phyloP scores from a whole-genome alignment of 23 red algal species.

The Gracilariopsis chorda region DNA sequence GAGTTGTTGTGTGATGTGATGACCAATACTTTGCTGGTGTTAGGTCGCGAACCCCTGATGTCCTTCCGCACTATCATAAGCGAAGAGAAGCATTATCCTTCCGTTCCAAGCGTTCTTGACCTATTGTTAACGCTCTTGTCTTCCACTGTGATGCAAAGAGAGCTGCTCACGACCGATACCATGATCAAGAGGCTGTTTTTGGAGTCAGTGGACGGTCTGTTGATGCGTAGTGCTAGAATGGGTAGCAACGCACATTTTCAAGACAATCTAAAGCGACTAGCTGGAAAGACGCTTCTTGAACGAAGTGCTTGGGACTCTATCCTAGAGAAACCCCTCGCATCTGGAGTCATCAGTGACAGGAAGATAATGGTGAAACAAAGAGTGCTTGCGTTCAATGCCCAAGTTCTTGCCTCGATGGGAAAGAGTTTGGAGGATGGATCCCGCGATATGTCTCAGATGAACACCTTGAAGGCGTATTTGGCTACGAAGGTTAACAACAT shows the following conservation, averaged over 20 bases:
- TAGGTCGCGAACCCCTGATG: not conserved
- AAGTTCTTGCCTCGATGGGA: constrained; percentile 34
- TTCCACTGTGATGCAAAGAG: constrained; percentile 42
- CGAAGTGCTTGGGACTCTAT: not conserved
- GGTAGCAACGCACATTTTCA: not conserved
- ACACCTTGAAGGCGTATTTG: constrained; percentile 21
- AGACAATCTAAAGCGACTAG: not conserved
- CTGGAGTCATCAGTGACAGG: not conserved
- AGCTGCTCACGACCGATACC: not conserved
- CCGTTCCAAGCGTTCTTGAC: not conserved
- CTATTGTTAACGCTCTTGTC: constrained; percentile 27
- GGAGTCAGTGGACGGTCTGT: not conserved
- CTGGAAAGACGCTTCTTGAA: not conserved
- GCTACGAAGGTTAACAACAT: not conserved
- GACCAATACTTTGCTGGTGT: not conserved
- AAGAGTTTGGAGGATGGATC: constrained; percentile 59
- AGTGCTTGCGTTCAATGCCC: constrained; percentile 6
- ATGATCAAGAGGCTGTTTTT: not conserved
- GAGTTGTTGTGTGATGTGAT: constrained; percentile 11
- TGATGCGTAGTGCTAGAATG: not conserved
- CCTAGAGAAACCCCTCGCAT: not conserved
- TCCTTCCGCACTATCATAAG: not conserved
- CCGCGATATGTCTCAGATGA: constrained; percentile 58
- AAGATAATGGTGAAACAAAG: not conserved
- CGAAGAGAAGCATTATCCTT: not conserved